These are phyloP conservation scores for Deinandra increscens DNA, from an alignment of 129 eudicot genomes.

Conservation along the genomic window DNA sequence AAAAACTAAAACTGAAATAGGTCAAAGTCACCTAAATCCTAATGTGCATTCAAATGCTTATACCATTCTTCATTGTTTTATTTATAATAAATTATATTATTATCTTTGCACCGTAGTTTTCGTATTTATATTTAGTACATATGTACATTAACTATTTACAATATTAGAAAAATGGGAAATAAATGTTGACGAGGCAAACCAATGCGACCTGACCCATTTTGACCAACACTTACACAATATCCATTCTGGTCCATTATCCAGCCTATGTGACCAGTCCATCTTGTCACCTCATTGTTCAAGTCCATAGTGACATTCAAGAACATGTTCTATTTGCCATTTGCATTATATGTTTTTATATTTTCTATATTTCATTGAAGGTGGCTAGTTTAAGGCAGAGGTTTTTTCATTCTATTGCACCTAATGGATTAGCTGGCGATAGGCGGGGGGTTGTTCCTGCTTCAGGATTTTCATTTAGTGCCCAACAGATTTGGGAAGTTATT, in stretches of 20 bases:
- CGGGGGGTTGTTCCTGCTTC: constrained; percentile 99
- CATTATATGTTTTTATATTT: not conserved
- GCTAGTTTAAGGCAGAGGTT: constrained; percentile 82
- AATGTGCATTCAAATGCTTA: not conserved
- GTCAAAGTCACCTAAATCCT: not conserved
- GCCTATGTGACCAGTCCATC: not conserved
- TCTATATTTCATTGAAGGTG: constrained; percentile 49
- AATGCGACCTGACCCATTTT: not conserved
- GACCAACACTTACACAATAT: not conserved
- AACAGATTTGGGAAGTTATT: constrained; percentile 92
- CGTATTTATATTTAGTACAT: not conserved
- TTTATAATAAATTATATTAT: not conserved
- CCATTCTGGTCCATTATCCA: constrained; percentile 1
- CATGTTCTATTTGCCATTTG: constrained; percentile 1
- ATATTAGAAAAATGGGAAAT: too few relatives aligned
- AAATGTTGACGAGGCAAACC: not conserved
- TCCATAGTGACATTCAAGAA: not conserved
- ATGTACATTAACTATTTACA: too few relatives aligned
- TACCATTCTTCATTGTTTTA: not conserved
- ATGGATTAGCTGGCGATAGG: constrained; percentile 98
- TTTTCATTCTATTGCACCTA: constrained; percentile 91
- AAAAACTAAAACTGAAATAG: not conserved
- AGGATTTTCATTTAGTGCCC: constrained; percentile 95
- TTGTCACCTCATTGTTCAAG: constrained; percentile 14
- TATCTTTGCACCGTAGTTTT: not conserved